Evolutionary conservation across 2,329 filamentous ascomycete species (phyloP).

Genomic region (Fusarium xylarioides): DNA sequence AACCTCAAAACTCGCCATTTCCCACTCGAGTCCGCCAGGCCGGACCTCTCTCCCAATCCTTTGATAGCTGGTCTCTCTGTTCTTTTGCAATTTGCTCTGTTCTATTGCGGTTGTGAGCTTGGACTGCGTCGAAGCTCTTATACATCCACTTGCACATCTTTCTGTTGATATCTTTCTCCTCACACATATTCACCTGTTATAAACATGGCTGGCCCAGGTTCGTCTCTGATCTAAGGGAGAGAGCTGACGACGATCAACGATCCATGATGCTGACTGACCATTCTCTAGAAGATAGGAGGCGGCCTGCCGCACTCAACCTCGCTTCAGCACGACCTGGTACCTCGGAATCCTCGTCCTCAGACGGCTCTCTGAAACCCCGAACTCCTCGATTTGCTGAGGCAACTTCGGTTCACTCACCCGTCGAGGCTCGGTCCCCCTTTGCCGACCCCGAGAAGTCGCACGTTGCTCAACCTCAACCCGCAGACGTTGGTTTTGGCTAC

Average conservation of each 20-base stretch:
- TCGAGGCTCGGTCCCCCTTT: slow-evolving; percentile 70
- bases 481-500: slow-evolving; percentile 93
- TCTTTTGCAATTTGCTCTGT: slow-evolving; percentile 51
- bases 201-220: slow-evolving; percentile 55
- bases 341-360: slow-evolving; percentile 61
- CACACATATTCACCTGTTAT: slow-evolving; percentile 27
- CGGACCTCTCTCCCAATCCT: slow-evolving; percentile 50
- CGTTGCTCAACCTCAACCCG: slow-evolving; percentile 73
- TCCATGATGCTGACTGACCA: slow-evolving; percentile 36
- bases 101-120: slow-evolving; percentile 35
- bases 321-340: slow-evolving; percentile 59
- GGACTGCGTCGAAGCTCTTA: slow-evolving; percentile 42
- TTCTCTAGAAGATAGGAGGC: slow-evolving; percentile 61
- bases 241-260: background rate
- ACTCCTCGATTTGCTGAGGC: slow-evolving; percentile 84
- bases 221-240: slow-evolving; percentile 25
- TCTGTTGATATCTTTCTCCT: slow-evolving; percentile 14
- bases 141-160: slow-evolving; percentile 24
- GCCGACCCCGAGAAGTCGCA: slow-evolving; percentile 66
- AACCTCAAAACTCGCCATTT: slow-evolving; percentile 61
- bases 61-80: slow-evolving; percentile 66
- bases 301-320: slow-evolving; percentile 65
- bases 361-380: slow-evolving; percentile 72
- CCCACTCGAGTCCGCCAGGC: slow-evolving; percentile 51
- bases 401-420: slow-evolving; percentile 79